Conservation (phyloP, 2,329 filamentous ascomycete genomes). For the Aspergillus sp. region DNA sequence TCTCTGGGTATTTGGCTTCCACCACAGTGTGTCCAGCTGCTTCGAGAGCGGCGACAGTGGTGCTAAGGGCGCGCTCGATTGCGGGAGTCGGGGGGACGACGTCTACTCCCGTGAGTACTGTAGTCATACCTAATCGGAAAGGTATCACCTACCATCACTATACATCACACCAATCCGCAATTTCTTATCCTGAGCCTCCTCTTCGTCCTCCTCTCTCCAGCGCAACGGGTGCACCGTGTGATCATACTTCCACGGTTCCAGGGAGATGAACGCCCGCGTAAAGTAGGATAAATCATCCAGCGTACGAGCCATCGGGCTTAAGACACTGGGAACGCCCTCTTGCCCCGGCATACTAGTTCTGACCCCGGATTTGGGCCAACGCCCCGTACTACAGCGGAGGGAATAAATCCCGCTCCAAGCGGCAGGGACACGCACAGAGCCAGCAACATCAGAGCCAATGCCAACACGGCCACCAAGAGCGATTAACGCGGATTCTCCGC, state of each 20-base stretch:
- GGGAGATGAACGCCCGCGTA: slow-evolving; percentile 64
- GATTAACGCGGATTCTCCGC: slow-evolving; percentile 72
- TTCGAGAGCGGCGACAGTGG: slow-evolving; percentile 60
- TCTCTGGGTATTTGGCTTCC: slow-evolving; percentile 57
- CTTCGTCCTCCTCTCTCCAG: slow-evolving; percentile 59
- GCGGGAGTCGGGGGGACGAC: slow-evolving; percentile 83
- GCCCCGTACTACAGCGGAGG: slow-evolving; percentile 74
- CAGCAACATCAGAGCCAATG: slow-evolving; percentile 83
- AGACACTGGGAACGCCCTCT: slow-evolving; percentile 80
- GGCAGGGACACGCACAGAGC: slow-evolving; percentile 76
- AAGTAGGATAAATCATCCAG: slow-evolving; percentile 79
- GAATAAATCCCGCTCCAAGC: slow-evolving; percentile 87
- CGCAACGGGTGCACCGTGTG: slow-evolving; percentile 75
- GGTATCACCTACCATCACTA: slow-evolving; percentile 51
- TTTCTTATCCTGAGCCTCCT: slow-evolving; percentile 53
- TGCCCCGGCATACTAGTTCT: slow-evolving; percentile 86
- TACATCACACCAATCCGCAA: slow-evolving; percentile 68
- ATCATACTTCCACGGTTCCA: slow-evolving; percentile 86
- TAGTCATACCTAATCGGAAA: not conserved
- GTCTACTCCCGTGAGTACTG: slow-evolving; percentile 26
- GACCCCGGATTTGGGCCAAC: slow-evolving; percentile 80
- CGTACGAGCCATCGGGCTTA: slow-evolving; percentile 85
- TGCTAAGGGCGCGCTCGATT: slow-evolving; percentile 66
- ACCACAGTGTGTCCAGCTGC: slow-evolving; percentile 67
- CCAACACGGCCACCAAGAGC: slow-evolving; percentile 78